Conservation (phyloP, 805 yeast genomes). For the Millerozyma acaciae region DNA sequence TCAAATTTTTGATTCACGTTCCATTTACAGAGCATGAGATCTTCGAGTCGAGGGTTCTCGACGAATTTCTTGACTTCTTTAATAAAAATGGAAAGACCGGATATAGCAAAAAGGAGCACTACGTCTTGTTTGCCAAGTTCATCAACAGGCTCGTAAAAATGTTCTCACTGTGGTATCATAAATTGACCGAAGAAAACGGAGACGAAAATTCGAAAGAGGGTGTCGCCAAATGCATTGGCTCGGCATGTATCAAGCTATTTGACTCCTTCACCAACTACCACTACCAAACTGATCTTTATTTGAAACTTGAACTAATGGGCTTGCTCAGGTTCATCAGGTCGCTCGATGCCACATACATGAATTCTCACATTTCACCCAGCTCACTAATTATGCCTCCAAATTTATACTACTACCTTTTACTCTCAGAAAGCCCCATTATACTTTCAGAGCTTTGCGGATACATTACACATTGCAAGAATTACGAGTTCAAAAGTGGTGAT, state of each 20-base stretch:
- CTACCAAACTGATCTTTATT: slow-evolving; percentile 5
- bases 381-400: slow-evolving; percentile 37
- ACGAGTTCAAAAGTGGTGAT: slow-evolving; percentile 18
- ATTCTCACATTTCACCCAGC: slow-evolving; percentile 8
- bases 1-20: slow-evolving; percentile 8
- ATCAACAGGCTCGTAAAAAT: no score
- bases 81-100: no score
- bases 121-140: no score
- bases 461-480: slow-evolving; percentile 39
- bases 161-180: no score
- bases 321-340: slow-evolving; percentile 13
- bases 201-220: no score
- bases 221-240: slow-evolving; percentile 4
- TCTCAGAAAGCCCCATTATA: slow-evolving; percentile 41
- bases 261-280: no score
- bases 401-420: slow-evolving; percentile 33
- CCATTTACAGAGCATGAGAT: slow-evolving; percentile 1
- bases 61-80: background rate
- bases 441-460: slow-evolving; percentile 46
- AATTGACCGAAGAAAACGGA: no score
- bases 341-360: slow-evolving; percentile 8
- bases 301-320: slow-evolving; percentile 10
- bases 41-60: background rate
- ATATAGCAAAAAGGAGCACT: no score
- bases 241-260: slow-evolving; percentile 6